Conservation (phyloP, 148 eudicot genomes). For the Euryodendron excelsum region DNA sequence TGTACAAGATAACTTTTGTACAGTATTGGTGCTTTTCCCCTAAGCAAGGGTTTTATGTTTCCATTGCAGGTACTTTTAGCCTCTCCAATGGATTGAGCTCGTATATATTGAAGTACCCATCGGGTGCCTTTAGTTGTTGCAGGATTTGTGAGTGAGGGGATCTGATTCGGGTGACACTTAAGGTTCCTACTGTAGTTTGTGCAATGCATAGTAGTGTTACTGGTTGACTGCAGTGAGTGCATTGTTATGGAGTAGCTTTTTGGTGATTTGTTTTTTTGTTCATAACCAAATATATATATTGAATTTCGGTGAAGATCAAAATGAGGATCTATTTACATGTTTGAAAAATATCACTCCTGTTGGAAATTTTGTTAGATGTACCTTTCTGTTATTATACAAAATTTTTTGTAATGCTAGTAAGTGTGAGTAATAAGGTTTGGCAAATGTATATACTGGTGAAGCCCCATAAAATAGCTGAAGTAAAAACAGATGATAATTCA, state of each 20-base stretch:
- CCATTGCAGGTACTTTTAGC: background rate
- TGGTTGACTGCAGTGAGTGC: background rate
- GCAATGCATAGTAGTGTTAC: background rate
- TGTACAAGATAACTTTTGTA: too few species aligned
- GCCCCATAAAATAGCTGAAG: too few species aligned
- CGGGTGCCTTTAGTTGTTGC: background rate
- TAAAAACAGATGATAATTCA: too few species aligned
- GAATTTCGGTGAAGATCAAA: background rate
- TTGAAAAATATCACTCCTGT: background rate
- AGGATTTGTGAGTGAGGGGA: background rate
- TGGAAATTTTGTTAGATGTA: background rate
- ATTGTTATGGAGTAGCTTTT: background rate
- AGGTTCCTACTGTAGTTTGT: background rate
- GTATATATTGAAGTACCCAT: background rate
- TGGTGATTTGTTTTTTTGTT: background rate
- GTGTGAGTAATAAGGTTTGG: too few species aligned
- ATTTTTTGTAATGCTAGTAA: too few species aligned
- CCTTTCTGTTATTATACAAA: background rate
- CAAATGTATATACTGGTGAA: too few species aligned
- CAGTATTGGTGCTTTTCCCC: background rate
- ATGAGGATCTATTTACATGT: background rate
- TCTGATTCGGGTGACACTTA: background rate
- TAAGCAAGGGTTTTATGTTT: background rate
- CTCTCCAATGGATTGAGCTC: background rate
- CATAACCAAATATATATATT: background rate